Percentiles rank a stretch among this genome's conserved stretches.
Evolutionary conservation across 768 basidiomycete species (phyloP).

Genomic region (Nidula microcarpa): DNA sequence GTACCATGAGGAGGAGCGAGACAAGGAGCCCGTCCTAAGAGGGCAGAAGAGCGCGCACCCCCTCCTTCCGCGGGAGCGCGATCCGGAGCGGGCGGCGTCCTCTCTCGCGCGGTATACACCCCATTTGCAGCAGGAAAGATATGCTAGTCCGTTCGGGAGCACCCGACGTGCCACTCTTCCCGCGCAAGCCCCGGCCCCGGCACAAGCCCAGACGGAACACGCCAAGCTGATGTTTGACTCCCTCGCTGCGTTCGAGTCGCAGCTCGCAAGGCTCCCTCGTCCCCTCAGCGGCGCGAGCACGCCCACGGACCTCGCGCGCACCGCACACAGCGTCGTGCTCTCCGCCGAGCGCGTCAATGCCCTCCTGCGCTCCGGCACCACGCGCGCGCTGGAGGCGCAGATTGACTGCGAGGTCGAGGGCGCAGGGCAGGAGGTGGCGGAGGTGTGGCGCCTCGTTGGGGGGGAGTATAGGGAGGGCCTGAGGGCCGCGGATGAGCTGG

Average conservation of each 20-base stretch:
- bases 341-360: slow-evolving; percentile 66
- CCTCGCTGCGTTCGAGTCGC: slow-evolving; percentile 64
- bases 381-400: slow-evolving; percentile 65
- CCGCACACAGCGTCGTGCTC: slow-evolving; percentile 60
- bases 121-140: slow-evolving; percentile 4
- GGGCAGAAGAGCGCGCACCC: slow-evolving; percentile 37
- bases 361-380: slow-evolving; percentile 52
- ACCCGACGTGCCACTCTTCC: slow-evolving; percentile 4
- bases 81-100: slow-evolving; percentile 14
- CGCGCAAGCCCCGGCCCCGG: slow-evolving; percentile 10
- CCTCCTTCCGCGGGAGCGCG: slow-evolving; percentile 6
- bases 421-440: slow-evolving; percentile 32
- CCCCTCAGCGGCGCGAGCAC: slow-evolving; percentile 21
- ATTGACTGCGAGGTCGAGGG: slow-evolving; percentile 65
- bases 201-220: slow-evolving; percentile 48
- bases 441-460: slow-evolving; percentile 68
- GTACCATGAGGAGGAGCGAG: slow-evolving; percentile 16
- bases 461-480: slow-evolving; percentile 71
- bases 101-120: slow-evolving; percentile 14
- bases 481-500: slow-evolving; percentile 74
- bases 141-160: slow-evolving; percentile 25
- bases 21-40: slow-evolving; percentile 24
- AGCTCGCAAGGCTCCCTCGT: slow-evolving; percentile 51
- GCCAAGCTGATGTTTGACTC: slow-evolving; percentile 68
- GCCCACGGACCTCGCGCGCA: slow-evolving; percentile 52